A percentile compares a stretch with the other conserved stretches of the same genome.
These are phyloP conservation scores for Porogramme epimiltina DNA, from an alignment of 1,284 basidiomycete species.

Conservation along the genomic window DNA sequence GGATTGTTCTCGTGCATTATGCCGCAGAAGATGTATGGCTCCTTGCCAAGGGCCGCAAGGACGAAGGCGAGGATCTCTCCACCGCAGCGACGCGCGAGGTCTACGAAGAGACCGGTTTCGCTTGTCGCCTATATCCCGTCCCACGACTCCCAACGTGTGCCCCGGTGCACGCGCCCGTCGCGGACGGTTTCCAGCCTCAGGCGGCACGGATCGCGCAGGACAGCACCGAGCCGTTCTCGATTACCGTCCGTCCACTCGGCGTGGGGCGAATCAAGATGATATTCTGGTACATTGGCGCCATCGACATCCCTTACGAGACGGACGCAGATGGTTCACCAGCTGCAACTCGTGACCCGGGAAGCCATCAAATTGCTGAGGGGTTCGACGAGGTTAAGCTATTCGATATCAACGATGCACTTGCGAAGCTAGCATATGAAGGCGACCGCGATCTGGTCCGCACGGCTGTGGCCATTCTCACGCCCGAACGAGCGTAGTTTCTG, in stretches of 20 bases:
- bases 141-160: constrained; percentile 39
- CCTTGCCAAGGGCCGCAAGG: constrained; percentile 63
- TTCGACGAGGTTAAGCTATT: constrained; percentile 40
- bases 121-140: constrained; percentile 38
- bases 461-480: constrained; percentile 7
- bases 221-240: constrained; percentile 38
- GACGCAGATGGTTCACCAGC: background rate
- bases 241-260: constrained; percentile 36
- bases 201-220: constrained; percentile 21
- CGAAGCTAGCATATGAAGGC: constrained; percentile 35
- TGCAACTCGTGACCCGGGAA: constrained; percentile 27
- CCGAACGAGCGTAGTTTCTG: background rate
- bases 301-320: constrained; percentile 26
- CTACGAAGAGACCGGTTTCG: constrained; percentile 61
- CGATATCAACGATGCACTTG: constrained; percentile 38
- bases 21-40: constrained; percentile 39
- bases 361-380: constrained; percentile 43
- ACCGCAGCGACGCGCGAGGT: constrained; percentile 55
- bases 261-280: constrained; percentile 41
- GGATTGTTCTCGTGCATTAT: constrained; percentile 19
- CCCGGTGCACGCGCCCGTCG: constrained; percentile 28
- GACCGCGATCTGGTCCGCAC: constrained; percentile 35
- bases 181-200: constrained; percentile 32
- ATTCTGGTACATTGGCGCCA: constrained; percentile 44
- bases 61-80: constrained; percentile 50